Percentiles rank a stretch among this genome's conserved stretches.
phyloP scores from a whole-genome alignment of 345 rosid genomes.

The Theobroma cacao region DNA sequence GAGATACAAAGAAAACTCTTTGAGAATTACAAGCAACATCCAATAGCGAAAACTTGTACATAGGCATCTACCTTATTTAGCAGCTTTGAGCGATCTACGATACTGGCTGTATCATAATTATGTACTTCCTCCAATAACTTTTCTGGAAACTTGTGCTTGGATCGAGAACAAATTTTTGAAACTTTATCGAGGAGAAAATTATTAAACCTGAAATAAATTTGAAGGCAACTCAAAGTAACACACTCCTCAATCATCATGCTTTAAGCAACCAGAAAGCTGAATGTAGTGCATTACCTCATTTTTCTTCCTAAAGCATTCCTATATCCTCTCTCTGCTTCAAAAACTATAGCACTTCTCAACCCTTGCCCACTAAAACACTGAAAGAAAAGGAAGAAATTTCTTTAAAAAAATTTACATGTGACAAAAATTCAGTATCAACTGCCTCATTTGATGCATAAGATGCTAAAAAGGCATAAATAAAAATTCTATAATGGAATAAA shows the following conservation, averaged over 20 bases:
- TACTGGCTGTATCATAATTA: slow-evolving; percentile 28
- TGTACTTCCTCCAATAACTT: slow-evolving; percentile 39
- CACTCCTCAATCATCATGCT: neutral
- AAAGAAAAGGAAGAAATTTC: neutral
- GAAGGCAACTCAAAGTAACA: neutral
- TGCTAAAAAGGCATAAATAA: neutral
- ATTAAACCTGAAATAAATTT: slow-evolving; percentile 41
- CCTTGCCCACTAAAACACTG: slow-evolving; percentile 49
- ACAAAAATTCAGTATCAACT: neutral
- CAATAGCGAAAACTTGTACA: neutral
- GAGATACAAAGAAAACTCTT: neutral
- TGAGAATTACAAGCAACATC: slow-evolving; percentile 1
- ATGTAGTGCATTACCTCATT: slow-evolving; percentile 32
- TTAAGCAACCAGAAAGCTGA: neutral
- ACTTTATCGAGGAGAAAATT: slow-evolving; percentile 25
- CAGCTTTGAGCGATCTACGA: slow-evolving; percentile 43
- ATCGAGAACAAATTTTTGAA: slow-evolving; percentile 40
- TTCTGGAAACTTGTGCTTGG: slow-evolving; percentile 46
- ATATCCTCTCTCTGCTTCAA: slow-evolving; percentile 40
- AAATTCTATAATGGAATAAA: neutral
- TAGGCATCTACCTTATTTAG: slow-evolving; percentile 42
- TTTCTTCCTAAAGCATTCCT: slow-evolving; percentile 37
- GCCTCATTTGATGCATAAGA: neutral
- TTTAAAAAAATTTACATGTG: neutral
- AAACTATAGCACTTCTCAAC: slow-evolving; percentile 33